Evolutionary conservation across 345 rosid genomes (phyloP), one percentile per base, ranked within the genome.

Genomic region (Brassica incana): DNA sequence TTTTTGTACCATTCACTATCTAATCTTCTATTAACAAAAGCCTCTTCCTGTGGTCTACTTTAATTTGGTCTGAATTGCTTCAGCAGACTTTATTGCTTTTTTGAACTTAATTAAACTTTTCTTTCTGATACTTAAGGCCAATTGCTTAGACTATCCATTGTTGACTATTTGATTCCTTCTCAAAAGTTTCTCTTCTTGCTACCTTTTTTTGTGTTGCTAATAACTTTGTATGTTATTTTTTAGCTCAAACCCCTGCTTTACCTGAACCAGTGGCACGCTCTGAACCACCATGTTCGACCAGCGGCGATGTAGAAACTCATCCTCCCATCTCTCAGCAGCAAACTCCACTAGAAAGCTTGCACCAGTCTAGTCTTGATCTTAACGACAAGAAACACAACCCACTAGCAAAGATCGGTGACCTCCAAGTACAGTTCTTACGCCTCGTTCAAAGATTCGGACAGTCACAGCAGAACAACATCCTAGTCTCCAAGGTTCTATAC

Each of bases 401-500:
- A 43, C 77, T 89, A 77, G 87, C 80, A 65, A 89, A 83, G 86
- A 84, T 91, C 63, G 90, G 88, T 48, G 83, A 86, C 85, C 92
- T 95, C 72, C 92, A 84, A 64, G 78, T 91, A 14, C 92, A 88
- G 79, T 83, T 95, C 76, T 83, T 90, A 67, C 90, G 98, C 59
- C 87, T 91, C 75, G 89, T 93, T 68, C 84, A 65, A 38, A 85
- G 92, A 65, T 83, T 89, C 65, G 89, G 97, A 77, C 89, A 80
- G 25, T 84, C 90, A 5, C 86, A 82, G 14, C 86, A 82, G 14
- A 89, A 89, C 68, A 90, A 85, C 84, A 83, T 88, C 61, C 75
- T 93, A 74, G 97, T 87, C 76, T 91, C 89, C 15, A 93, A 93
- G 85, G 98, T 91, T 77, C 83, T 93, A 40, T 91, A 93, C 71